phyloP scores from a whole-genome alignment of 192 early-diverging fungal species.

The Obelidium mucronatum region DNA sequence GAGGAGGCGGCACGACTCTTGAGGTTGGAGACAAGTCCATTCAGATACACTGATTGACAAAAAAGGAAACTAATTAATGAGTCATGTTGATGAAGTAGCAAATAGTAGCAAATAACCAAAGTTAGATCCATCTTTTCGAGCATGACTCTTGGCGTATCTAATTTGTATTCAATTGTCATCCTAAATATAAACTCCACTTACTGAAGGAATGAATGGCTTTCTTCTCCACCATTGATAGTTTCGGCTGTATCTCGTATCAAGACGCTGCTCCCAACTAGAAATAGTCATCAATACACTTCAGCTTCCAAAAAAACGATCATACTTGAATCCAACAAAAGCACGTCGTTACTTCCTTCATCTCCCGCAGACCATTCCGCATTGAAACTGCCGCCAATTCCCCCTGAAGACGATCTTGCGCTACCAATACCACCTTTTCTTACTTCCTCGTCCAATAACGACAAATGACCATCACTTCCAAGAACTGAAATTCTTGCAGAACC shows the following conservation, averaged over 20 bases:
- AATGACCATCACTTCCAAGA: not conserved
- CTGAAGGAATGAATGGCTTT: slow-evolving; percentile 14
- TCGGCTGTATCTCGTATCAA: not conserved
- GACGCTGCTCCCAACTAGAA: not conserved
- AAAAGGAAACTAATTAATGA: not conserved
- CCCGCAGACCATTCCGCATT: not conserved
- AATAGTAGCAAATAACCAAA: not conserved
- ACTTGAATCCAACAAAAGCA: no score
- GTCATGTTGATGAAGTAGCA: not conserved
- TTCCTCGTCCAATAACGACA: not conserved
- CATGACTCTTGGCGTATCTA: not conserved
- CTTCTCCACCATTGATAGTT: slow-evolving; percentile 4
- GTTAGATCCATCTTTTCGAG: not conserved
- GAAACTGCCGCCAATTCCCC: not conserved
- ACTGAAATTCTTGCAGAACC: not conserved
- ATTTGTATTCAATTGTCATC: not conserved
- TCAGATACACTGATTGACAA: not conserved
- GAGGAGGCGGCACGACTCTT: slow-evolving; percentile 20
- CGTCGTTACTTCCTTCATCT: no score
- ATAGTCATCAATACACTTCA: not conserved
- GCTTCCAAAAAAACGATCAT: not conserved
- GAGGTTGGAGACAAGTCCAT: not conserved
- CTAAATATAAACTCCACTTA: not conserved
- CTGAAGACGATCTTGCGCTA: not conserved
- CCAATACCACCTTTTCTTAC: not conserved